phyloP scores from a whole-genome alignment of 169 alveolate species.

The Babesia bovis region DNA sequence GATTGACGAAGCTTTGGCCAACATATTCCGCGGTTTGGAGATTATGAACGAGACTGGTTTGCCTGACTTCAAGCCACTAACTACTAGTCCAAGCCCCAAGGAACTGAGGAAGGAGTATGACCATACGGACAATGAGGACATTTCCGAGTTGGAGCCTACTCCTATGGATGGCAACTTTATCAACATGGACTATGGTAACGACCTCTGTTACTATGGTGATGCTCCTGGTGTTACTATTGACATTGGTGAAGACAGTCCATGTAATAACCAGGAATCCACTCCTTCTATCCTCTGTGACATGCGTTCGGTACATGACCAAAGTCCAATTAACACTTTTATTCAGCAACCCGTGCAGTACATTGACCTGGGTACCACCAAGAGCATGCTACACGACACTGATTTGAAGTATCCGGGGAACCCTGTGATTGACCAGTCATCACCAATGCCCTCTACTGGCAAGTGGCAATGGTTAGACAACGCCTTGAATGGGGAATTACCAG shows the following conservation, averaged over 20 bases:
- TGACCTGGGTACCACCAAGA: constrained; percentile 18
- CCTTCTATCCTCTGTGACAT: background rate
- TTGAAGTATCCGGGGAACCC: background rate
- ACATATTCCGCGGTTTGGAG: constrained; percentile 32
- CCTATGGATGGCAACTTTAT: background rate
- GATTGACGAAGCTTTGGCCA: constrained; percentile 10
- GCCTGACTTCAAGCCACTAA: background rate
- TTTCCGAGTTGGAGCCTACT: background rate
- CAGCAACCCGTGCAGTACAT: constrained; percentile 15
- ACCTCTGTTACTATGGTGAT: background rate
- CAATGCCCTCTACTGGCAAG: background rate
- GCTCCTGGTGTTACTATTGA: background rate
- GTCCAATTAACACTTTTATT: background rate
- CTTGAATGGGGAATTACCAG: background rate
- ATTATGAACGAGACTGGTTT: constrained; percentile 10
- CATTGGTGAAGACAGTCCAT: background rate
- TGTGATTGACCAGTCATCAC: background rate
- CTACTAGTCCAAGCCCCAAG: background rate
- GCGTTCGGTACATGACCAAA: background rate
- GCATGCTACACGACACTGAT: background rate
- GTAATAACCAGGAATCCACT: background rate
- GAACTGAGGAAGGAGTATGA: background rate
- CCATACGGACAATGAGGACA: background rate
- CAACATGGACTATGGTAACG: background rate
- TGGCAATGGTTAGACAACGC: constrained; percentile 41